Percentiles rank a stretch among this genome's conserved stretches.
Evolutionary conservation across 768 basidiomycete species (phyloP).

Genomic region (Ramaria rubella): DNA sequence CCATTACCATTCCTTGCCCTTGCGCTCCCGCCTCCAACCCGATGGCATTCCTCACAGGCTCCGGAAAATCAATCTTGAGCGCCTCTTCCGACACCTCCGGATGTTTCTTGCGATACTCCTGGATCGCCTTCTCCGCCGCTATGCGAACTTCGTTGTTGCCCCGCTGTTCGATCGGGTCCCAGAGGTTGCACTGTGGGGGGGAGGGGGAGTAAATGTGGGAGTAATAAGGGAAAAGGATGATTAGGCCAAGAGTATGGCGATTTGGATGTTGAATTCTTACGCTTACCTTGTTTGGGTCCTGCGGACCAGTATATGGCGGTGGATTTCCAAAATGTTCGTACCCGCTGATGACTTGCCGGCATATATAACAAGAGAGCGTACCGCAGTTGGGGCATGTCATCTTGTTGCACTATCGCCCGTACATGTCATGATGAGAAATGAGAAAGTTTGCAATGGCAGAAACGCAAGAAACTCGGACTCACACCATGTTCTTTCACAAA

Average conservation of each 20-base stretch:
- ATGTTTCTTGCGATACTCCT: constrained; percentile 49
- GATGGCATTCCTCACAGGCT: too few species aligned
- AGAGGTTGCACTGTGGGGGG: constrained; percentile 45
- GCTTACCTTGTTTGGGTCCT: constrained; percentile 25
- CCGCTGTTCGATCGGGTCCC: constrained; percentile 60
- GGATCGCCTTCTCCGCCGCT: constrained; percentile 60
- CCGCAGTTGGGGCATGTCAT: constrained; percentile 73
- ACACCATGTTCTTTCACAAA: constrained; percentile 79
- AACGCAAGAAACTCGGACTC: constrained; percentile 24
- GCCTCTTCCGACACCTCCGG: constrained; percentile 57
- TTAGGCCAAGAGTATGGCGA: neutral
- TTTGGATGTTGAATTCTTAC: neutral
- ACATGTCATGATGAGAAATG: neutral
- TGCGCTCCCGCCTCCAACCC: too few species aligned
- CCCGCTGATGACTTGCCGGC: constrained; percentile 62
- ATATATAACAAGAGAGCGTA: constrained; percentile 79
- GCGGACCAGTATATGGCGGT: neutral
- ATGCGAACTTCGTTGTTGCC: constrained; percentile 65
- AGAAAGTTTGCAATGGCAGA: constrained; percentile 2
- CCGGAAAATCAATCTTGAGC: constrained; percentile 60
- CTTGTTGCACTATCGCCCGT: constrained; percentile 73
- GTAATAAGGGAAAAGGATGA: constrained; percentile 10
- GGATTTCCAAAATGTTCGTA: constrained; percentile 67
- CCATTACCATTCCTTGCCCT: too few species aligned
- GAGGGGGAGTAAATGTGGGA: constrained; percentile 14